phyloP scores from a whole-genome alignment of 208 protist genomes.

The Trypanosoma conorhini region DNA sequence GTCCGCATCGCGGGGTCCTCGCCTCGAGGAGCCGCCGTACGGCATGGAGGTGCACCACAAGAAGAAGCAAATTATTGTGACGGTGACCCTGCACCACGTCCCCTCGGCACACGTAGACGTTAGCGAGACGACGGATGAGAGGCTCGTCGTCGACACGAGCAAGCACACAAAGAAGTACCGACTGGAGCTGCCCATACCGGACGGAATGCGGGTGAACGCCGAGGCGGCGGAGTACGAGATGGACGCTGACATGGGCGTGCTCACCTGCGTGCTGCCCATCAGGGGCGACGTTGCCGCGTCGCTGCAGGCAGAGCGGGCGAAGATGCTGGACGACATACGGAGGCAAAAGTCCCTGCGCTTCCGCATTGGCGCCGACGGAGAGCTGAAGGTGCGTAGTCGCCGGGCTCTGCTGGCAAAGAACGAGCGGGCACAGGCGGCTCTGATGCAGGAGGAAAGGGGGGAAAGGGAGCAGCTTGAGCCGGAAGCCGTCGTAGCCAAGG shows the following conservation, averaged over 20 bases:
- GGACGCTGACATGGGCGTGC: conserved; percentile 46
- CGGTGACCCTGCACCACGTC: conserved; percentile 83
- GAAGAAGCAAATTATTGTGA: conserved; percentile 67
- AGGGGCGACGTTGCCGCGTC: conserved; percentile 50
- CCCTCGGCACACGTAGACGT: conserved; percentile 73
- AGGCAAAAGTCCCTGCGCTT: conserved; percentile 77
- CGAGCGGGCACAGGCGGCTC: conserved; percentile 21
- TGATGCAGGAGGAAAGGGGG: conserved; percentile 7
- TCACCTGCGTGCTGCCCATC: conserved; percentile 72
- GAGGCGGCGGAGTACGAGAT: conserved; percentile 56
- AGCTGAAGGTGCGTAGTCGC: conserved; percentile 73
- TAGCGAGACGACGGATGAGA: conserved; percentile 46
- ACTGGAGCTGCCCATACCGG: conserved; percentile 74
- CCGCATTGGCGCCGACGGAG: conserved; percentile 63
- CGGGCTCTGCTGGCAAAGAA: conserved; percentile 59
- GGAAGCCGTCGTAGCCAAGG: not conserved
- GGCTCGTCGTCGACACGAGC: conserved; percentile 75
- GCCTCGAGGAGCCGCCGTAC: conserved; percentile 48
- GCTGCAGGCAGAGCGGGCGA: conserved; percentile 50
- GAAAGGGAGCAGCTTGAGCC: not conserved
- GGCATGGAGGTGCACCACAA: conserved; percentile 84
- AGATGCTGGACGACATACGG: conserved; percentile 51
- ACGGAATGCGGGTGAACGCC: conserved; percentile 53
- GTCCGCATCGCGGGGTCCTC: not conserved
- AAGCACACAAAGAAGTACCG: conserved; percentile 82